Evolutionary conservation across 345 rosid species (phyloP).

Genomic region (Euphorbia lathyris): DNA sequence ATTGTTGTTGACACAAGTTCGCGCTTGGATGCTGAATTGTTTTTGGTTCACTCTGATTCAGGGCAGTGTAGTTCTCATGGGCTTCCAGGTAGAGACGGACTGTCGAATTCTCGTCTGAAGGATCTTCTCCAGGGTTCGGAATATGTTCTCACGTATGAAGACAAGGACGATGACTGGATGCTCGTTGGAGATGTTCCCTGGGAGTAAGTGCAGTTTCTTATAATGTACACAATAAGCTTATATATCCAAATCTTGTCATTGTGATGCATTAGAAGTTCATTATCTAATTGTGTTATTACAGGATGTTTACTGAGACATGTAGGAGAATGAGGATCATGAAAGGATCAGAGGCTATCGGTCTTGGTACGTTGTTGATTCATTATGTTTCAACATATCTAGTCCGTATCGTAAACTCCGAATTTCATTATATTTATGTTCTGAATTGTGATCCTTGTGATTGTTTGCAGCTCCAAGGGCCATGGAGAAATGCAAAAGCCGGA

Average conservation of each 20-base stretch:
- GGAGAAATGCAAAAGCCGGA: slow-evolving; percentile 46
- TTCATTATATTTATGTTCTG: background rate
- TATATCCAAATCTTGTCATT: background rate
- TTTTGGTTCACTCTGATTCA: slow-evolving; percentile 20
- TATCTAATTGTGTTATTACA: background rate
- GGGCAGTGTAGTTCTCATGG: slow-evolving; percentile 49
- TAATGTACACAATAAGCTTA: no score
- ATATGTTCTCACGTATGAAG: slow-evolving; percentile 33
- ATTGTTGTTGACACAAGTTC: background rate
- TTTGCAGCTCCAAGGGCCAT: slow-evolving; percentile 51
- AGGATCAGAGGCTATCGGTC: slow-evolving; percentile 38
- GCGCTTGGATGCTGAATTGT: background rate
- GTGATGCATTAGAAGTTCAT: background rate
- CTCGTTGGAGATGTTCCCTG: slow-evolving; percentile 36
- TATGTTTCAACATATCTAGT: background rate
- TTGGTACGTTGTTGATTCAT: slow-evolving; percentile 20
- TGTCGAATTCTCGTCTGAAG: slow-evolving; percentile 34
- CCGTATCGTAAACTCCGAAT: background rate
- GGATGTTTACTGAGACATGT: slow-evolving; percentile 31
- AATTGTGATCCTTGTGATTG: background rate
- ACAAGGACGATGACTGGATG: slow-evolving; percentile 35
- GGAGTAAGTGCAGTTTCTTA: slow-evolving; percentile 23
- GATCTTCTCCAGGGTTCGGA: slow-evolving; percentile 46
- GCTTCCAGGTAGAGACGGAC: slow-evolving; percentile 38
- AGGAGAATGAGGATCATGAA: slow-evolving; percentile 33